Evolutionary conservation across 2,329 filamentous ascomycete species (phyloP), one percentile per base, ranked within the genome.

Genomic region (Colletotrichum zoysiae): DNA sequence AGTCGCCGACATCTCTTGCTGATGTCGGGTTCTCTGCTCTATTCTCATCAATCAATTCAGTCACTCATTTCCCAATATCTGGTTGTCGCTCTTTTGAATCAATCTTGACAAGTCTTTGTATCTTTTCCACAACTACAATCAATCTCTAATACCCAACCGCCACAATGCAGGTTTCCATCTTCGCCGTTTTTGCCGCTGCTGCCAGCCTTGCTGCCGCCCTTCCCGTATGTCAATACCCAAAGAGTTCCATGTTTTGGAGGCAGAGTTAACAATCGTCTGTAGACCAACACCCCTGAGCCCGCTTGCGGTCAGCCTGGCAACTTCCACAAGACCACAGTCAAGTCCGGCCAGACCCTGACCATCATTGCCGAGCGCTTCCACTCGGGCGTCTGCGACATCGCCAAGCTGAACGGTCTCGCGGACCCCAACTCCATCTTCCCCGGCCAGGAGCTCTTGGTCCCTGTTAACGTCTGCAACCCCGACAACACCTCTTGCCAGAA

Each of bases 321-420:
- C 35, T 60, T 60, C 48, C 62, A 67, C 55, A 67, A 67, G 62
- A 40, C n/a, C 60, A 63, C 35, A 35, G 63, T 70, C 23, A 61
- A 70, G 63, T 1, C 40, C 3, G 55, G 62, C 12, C 11, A 70
- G 30, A 66, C 67, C 38, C 44, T 70, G 26, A 56, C 38, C 16
- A 42, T 9, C 40, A 60, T 70, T n/a, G 67, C 67, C 11, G 12
- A 61, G 38, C 62, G 56, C 3, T 70, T n/a, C 55, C 18, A 67
- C n/a, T 66, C 67, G 9, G 67, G 67, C 23, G 56, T 70, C 23
- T 70, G 67, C 62, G 48, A 70, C 46, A 70, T 70, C 40, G 67
- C 40, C 6, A 23, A 5, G 62, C 62, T 18, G 26, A 70, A 67
- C 67, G 33, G 60, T 12, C 55, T 70, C n/a, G 38, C 16, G 7